These are phyloP conservation scores for Conticribra guillardii DNA, from an alignment of 108 stramenopile species.

Conservation along the genomic window DNA sequence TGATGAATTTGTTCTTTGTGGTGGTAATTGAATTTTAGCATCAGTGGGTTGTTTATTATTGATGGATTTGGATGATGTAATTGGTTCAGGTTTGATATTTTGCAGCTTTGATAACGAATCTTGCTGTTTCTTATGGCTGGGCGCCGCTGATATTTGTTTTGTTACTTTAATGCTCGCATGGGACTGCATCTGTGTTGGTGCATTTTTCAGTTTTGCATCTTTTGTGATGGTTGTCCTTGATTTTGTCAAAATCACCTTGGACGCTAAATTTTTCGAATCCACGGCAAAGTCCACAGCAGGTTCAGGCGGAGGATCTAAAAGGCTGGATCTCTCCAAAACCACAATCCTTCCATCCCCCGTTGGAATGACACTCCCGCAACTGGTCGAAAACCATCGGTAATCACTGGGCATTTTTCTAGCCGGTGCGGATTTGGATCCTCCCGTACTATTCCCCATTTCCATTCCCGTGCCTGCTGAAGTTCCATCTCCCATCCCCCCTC, in stretches of 20 bases:
- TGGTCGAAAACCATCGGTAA: constrained; percentile 61
- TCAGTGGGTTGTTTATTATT: too few species aligned
- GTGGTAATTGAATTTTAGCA: neutral
- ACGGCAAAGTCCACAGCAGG: neutral
- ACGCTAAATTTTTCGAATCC: neutral
- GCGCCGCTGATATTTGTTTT: too few species aligned
- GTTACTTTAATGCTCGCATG: too few species aligned
- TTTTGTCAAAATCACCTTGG: neutral
- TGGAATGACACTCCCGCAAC: constrained; percentile 4
- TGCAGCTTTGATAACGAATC: too few species aligned
- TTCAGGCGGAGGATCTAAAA: neutral
- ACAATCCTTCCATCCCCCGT: neutral
- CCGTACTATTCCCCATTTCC: neutral
- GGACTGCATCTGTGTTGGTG: too few species aligned
- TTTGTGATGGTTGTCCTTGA: neutral
- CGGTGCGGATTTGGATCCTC: constrained; percentile 9
- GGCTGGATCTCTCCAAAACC: constrained; percentile 7
- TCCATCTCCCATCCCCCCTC: neutral
- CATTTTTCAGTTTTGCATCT: too few species aligned
- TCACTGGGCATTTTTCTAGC: constrained; percentile 57
- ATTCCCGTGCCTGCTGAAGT: neutral
- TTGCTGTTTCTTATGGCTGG: too few species aligned
- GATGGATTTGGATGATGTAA: too few species aligned
- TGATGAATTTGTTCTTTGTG: too few species aligned
- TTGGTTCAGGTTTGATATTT: too few species aligned